Evolutionary conservation across 2,329 filamentous ascomycete species (phyloP).

Genomic region (Fusarium veterinarium): DNA sequence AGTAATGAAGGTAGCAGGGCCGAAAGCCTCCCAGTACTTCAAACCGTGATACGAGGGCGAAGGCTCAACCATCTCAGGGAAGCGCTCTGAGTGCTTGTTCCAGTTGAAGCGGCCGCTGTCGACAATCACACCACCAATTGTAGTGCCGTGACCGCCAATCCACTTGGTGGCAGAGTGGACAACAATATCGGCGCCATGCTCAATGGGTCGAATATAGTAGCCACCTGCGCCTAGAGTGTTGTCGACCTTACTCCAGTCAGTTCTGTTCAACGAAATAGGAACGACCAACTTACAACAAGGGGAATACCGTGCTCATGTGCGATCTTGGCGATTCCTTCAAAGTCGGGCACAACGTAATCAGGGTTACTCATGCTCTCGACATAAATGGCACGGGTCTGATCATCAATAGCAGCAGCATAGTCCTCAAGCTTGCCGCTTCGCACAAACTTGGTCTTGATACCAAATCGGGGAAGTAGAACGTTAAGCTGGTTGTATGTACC

Average conservation of each 20-base stretch:
- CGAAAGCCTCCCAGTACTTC: constrained; percentile 95
- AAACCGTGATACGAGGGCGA: constrained; percentile 91
- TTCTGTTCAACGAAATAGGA: not conserved
- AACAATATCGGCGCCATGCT: constrained; percentile 92
- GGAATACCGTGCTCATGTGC: constrained; percentile 78
- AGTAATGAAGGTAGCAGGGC: constrained; percentile 83
- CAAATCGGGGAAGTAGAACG: constrained; percentile 84
- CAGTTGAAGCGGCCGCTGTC: constrained; percentile 95
- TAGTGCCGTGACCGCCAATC: constrained; percentile 96
- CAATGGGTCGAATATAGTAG: constrained; percentile 86
- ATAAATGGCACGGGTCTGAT: constrained; percentile 92
- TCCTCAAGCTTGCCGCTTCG: constrained; percentile 82
- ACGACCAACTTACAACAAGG: constrained; percentile 62
- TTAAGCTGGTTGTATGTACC: constrained; percentile 99
- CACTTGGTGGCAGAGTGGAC: constrained; percentile 96
- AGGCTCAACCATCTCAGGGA: constrained; percentile 93
- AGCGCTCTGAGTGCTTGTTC: constrained; percentile 83
- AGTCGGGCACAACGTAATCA: constrained; percentile 90
- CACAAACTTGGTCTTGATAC: constrained; percentile 89
- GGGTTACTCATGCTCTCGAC: constrained; percentile 95
- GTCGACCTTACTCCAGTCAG: constrained; percentile 70
- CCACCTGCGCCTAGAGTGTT: constrained; percentile 97
- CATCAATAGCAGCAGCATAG: constrained; percentile 85
- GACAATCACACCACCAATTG: constrained; percentile 85
- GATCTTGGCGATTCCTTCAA: constrained; percentile 85